Evolutionary conservation across 331 rosid genomes (phyloP), one percentile per base, ranked within the genome.

Genomic region (Saraca asoca): DNA sequence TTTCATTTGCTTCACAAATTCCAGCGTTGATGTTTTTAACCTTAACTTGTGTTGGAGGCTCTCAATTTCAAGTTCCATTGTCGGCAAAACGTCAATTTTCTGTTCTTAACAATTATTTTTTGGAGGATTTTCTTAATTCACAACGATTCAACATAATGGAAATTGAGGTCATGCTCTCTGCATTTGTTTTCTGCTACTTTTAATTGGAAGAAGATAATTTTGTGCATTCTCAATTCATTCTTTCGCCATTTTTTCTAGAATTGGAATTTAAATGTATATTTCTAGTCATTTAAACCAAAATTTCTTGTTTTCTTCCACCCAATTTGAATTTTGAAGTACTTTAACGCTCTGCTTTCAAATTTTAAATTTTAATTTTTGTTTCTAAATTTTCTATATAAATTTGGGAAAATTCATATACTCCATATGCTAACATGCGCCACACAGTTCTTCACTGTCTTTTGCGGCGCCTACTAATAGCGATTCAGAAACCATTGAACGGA

Each of bases 401-500:
- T 44, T 13, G 2, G 31, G 24, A 7, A 13, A 66, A 54, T 6
- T 56, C 46, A 17, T 69, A 12, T 2, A 24, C 5, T 11, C 20
- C 29, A 18, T 11, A 16, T 34, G 75, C 85, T 78, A 82, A 67
- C 18, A 53, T 82, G 74, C 76, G 71, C 85, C 56, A 49, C 78
- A 74, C 65, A 55, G 50, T 72, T 59, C 51, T 55, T 31, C 37
- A 12, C 20, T 19, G 20, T 37, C 52, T 51, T 49, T 16, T 58
- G 0, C 69, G 51, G 51, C 38, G 15, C 59, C 38, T 29, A 9
- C 15, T 53, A 2, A 20, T 53, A 20, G 20, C 20, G 16, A 44
- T 16, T 7, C 12, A 50, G 15, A 64, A 15, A 7, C 6, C 11
- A 39, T 10, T 5, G 43, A 7, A 10, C 10, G 1, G 0, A 8